These are phyloP conservation scores for Oldenlandia corymbosa DNA, from an alignment of 257 asterid species.

Conservation along the genomic window DNA sequence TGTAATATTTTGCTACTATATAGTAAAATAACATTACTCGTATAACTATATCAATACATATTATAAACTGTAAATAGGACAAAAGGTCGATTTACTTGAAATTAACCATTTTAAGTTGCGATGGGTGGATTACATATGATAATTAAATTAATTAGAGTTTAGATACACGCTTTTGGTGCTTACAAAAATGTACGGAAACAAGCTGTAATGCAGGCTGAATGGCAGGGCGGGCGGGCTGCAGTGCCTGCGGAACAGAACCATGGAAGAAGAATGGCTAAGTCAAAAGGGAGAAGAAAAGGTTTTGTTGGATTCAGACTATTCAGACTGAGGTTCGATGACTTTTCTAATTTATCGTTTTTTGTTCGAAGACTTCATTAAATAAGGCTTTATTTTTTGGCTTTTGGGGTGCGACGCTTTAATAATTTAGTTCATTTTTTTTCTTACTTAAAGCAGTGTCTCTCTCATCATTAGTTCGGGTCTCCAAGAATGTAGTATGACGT, in stretches of 20 bases:
- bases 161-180: slow-evolving; percentile 18
- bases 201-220: slow-evolving; percentile 11
- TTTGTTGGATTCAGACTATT: slow-evolving; percentile 17
- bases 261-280: slow-evolving; percentile 5
- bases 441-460: background rate
- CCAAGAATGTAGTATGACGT: background rate
- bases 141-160: background rate
- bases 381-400: no score
- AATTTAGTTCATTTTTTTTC: background rate
- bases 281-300: slow-evolving; percentile 10
- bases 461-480: background rate
- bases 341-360: background rate
- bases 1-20: no score
- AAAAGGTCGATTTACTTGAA: no score
- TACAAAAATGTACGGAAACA: background rate
- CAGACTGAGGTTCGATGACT: no score
- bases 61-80: no score
- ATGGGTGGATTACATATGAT: no score
- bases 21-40: no score
- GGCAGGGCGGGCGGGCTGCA: slow-evolving; percentile 3
- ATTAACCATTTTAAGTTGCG: no score
- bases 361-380: no score
- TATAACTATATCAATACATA: no score
- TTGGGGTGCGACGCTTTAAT: no score
- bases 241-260: background rate